These are phyloP conservation scores for Daldinia eschscholtzii DNA, from an alignment of 2,329 filamentous ascomycete species.

Conservation along the genomic window DNA sequence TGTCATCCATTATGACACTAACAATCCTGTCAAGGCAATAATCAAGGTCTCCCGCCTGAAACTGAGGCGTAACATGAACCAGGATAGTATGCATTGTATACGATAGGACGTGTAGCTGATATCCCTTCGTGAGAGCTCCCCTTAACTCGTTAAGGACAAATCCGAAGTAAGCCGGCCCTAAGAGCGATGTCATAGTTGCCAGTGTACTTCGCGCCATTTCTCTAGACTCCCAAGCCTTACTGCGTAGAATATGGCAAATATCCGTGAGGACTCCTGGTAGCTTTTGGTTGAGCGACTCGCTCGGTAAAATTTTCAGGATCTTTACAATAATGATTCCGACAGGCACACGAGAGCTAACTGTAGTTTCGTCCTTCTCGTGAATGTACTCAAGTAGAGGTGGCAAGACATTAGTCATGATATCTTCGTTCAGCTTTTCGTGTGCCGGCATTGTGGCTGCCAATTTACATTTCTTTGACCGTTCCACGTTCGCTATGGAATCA, in stretches of 20 bases:
- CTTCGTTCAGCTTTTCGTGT: conserved; percentile 74
- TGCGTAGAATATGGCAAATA: conserved; percentile 91
- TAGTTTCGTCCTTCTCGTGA: conserved; percentile 93
- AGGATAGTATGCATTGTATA: conserved; percentile 95
- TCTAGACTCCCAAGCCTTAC: conserved; percentile 86
- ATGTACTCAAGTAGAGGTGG: conserved; percentile 86
- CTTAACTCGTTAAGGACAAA: conserved; percentile 95
- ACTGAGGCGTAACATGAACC: conserved; percentile 77
- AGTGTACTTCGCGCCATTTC: conserved; percentile 93
- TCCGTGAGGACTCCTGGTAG: conserved; percentile 89
- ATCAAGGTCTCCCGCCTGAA: conserved; percentile 86
- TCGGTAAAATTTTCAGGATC: conserved; percentile 82
- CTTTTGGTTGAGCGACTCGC: conserved; percentile 77
- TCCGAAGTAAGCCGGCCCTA: conserved; percentile 86
- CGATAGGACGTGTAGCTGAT: conserved; percentile 93
- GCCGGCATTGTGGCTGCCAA: conserved; percentile 76
- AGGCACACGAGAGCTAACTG: conserved; percentile 91
- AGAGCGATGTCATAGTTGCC: conserved; percentile 81
- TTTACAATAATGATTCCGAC: conserved; percentile 91
- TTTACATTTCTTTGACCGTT: conserved; percentile 52
- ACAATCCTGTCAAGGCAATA: conserved; percentile 86
- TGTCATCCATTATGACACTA: conserved; percentile 94
- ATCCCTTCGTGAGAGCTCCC: conserved; percentile 84
- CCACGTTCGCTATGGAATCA: conserved; percentile 49
- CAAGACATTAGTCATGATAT: conserved; percentile 80